Base-by-base conservation (phyloP, 2,329 filamentous ascomycete species). In the Ceratocystis destructans region DNA sequence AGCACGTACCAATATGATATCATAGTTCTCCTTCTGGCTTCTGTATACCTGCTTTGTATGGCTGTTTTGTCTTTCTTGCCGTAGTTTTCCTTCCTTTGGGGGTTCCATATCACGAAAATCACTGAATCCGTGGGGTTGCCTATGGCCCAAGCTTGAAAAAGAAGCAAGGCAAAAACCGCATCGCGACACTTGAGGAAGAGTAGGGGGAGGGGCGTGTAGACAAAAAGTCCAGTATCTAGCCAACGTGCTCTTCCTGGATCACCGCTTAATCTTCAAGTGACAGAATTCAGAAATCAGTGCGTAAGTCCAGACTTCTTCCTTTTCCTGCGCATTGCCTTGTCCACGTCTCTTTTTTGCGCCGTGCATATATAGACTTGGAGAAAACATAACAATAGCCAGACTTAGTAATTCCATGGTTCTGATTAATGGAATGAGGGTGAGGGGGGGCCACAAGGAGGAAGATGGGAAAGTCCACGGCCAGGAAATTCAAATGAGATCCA, bases 1-100 rank as follows among this genome's bases (percentile, higher is more conserved):
- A 41, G 55, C 55, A 59, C 55, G 55, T 33, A 37, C 55, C 55
- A 59, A 59, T 28, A 20, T 59, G 55, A 59, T 59, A 59, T 59
- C 55, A 33, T 59, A 59, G 25, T 59, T 37, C 55, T 37, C 28
- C 48, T 33, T 59, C 55, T 59, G 4, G 31, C 22, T 25, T 53
- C 22, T 53, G n/a, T n/a, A 1, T 53, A n/a, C 22, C 48, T 22
- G 48, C 0, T 53, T 22, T 25, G 17, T 53, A 53, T 53, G 48
- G n/a, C 48, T n/a, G 2, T 20, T 59, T 28, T 20, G 25, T 53
- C 5, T 25, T 53, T 53, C 46, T 28, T 53, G 48, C 20, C 48
- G 37, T 41, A 15, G 37, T 41, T 41, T 41, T 53, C 25, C 20
- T 28, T 53, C 48, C 20, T 53, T 53, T 53, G 25, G 33, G 37